phyloP scores from a whole-genome alignment of 768 basidiomycete genomes.

The Kondoa malvinella region DNA sequence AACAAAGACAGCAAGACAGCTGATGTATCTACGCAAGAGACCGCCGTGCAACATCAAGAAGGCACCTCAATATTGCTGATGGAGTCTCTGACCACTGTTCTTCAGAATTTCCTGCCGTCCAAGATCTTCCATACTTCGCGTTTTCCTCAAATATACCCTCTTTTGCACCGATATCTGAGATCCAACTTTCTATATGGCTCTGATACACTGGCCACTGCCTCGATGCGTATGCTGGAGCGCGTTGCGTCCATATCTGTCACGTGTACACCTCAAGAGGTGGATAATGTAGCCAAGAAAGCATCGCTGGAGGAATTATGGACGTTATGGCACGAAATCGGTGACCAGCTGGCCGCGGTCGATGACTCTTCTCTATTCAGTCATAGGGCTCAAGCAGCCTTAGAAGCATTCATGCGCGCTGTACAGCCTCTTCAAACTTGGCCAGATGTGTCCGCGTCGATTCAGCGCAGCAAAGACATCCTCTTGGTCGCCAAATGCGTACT shows the following conservation, averaged over 20 bases:
- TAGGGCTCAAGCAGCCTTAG: not conserved
- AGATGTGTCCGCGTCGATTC: conserved; percentile 32
- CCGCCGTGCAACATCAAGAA: conserved; percentile 48
- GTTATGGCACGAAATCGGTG: not conserved
- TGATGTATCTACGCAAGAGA: not conserved
- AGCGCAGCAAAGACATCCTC: conserved; percentile 52
- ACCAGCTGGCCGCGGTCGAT: not conserved
- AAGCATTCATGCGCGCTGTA: conserved; percentile 37
- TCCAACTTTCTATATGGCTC: conserved; percentile 53
- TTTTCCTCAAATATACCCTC: conserved; percentile 55
- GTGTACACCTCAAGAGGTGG: not conserved
- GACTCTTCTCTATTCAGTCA: conserved; percentile 2
- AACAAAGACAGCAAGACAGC: not conserved
- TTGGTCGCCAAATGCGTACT: conserved; percentile 53
- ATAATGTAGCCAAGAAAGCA: not conserved
- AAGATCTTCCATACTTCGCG: conserved; percentile 57
- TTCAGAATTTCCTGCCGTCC: conserved; percentile 56
- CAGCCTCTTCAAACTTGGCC: conserved; percentile 31
- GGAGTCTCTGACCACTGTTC: conserved; percentile 64
- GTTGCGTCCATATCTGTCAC: conserved; percentile 26
- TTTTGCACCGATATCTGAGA: conserved; percentile 55
- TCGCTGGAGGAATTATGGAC: not conserved
- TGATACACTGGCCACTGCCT: conserved; percentile 58
- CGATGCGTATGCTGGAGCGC: conserved; percentile 65
- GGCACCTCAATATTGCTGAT: conserved; percentile 75